Conservation (phyloP, 257 asterid genomes). For the Echium plantagineum region DNA sequence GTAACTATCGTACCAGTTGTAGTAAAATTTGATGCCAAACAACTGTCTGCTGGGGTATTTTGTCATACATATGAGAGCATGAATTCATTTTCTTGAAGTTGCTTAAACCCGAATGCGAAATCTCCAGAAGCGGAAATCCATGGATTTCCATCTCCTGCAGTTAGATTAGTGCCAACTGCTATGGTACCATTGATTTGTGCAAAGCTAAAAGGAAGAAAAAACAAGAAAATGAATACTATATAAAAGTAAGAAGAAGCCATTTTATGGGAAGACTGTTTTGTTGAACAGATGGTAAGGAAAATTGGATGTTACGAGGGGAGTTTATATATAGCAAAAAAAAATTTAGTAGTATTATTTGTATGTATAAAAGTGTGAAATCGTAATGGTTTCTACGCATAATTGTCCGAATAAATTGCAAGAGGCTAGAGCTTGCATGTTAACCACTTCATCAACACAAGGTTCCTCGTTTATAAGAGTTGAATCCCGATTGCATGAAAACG, state of each 20-base stretch:
- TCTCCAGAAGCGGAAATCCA: constrained; percentile 47
- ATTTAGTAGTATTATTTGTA: no score
- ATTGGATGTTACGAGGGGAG: no score
- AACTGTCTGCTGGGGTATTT: constrained; percentile 29
- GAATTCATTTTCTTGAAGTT: constrained; percentile 21
- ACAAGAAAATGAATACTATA: constrained; percentile 1
- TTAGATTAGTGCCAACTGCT: constrained; percentile 19
- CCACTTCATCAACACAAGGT: no score
- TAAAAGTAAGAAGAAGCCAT: constrained; percentile 4
- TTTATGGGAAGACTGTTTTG: not conserved
- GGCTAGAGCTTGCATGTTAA: no score
- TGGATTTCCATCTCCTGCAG: constrained; percentile 22
- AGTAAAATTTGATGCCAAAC: constrained; percentile 31
- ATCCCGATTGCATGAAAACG: no score
- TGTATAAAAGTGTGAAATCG: no score
- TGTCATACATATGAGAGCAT: constrained; percentile 42
- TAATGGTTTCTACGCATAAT: no score
- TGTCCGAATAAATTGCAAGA: no score
- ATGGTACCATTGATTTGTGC: constrained; percentile 23
- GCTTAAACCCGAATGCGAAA: constrained; percentile 47
- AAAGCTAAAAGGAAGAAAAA: constrained; percentile 6
- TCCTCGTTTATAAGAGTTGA: no score
- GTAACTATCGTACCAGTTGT: not conserved
- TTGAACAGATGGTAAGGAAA: no score
- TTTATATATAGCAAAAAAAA: no score